Evolutionary conservation across 257 asterid genomes (phyloP).

Genomic region (Catharanthus roseus): DNA sequence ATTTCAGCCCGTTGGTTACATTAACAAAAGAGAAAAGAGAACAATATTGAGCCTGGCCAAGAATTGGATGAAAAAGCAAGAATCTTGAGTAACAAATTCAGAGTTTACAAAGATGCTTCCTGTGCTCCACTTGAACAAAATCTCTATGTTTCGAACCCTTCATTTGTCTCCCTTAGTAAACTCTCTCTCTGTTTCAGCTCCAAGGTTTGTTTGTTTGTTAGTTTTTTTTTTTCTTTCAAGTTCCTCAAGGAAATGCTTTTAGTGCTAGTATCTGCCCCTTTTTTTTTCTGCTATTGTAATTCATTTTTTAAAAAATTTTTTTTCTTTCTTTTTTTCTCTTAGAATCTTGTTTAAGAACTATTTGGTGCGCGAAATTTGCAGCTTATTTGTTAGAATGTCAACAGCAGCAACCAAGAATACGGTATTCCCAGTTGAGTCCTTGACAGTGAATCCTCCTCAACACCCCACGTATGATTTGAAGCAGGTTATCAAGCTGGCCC

Average conservation of each 20-base stretch:
- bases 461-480: conserved; percentile 92
- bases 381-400: conserved; percentile 66
- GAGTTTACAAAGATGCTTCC: no score
- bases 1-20: no score
- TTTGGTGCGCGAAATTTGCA: conserved; percentile 26
- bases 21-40: no score
- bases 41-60: not conserved
- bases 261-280: not conserved
- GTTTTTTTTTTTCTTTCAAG: conserved; percentile 1
- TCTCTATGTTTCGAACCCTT: conserved; percentile 37
- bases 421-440: conserved; percentile 29
- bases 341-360: conserved; percentile 6
- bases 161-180: conserved; percentile 26
- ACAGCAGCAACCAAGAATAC: conserved; percentile 33
- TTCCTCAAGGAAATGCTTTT: not conserved
- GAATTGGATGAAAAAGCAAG: not conserved
- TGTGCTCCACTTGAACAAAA: not conserved
- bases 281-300: no score
- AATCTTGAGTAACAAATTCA: not conserved
- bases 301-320: no score
- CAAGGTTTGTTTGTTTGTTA: no score
- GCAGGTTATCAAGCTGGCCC: conserved; percentile 70
- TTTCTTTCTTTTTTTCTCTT: not conserved
- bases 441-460: conserved; percentile 71
- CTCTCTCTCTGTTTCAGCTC: conserved; percentile 25